Conservation (phyloP, 1,284 basidiomycete species). For the Vanrija pseudolonga region DNA sequence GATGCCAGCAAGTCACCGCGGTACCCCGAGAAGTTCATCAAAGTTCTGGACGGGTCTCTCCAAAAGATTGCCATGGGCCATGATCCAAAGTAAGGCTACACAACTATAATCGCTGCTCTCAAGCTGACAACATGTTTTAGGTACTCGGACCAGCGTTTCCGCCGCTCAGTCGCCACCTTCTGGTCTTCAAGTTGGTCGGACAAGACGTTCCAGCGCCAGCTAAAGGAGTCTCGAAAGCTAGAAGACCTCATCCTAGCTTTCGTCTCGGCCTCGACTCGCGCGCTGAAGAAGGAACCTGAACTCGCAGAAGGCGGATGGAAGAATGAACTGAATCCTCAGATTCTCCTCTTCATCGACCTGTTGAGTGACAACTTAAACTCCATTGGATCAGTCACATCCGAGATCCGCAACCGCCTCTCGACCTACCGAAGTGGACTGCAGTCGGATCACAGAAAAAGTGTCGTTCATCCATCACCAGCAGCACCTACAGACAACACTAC, state of each 20-base stretch:
- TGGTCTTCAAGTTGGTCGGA: conserved; percentile 77
- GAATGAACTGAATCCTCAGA: conserved; percentile 82
- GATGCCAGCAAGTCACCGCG: conserved; percentile 64
- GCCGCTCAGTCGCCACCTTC: conserved; percentile 83
- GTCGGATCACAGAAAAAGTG: background rate
- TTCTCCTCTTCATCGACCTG: conserved; percentile 79
- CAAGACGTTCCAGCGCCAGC: conserved; percentile 74
- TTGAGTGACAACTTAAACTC: conserved; percentile 71
- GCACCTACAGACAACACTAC: background rate
- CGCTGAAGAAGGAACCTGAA: conserved; percentile 70
- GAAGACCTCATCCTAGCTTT: conserved; percentile 96
- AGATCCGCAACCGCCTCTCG: conserved; percentile 55
- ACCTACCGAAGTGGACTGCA: conserved; percentile 12
- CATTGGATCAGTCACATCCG: conserved; percentile 72
- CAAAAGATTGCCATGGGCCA: conserved; percentile 88
- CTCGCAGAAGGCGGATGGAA: conserved; percentile 85
- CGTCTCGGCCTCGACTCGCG: conserved; percentile 79
- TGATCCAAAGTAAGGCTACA: conserved; percentile 63
- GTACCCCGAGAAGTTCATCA: conserved; percentile 87
- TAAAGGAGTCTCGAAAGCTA: conserved; percentile 94
- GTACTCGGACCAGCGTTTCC: conserved; percentile 79
- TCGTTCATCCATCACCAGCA: background rate
- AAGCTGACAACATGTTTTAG: conserved; percentile 48
- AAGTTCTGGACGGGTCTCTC: conserved; percentile 77
- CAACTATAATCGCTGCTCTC: too few relatives aligned